Conservation (phyloP, 345 rosid species). For the Limnanthes douglasii region DNA sequence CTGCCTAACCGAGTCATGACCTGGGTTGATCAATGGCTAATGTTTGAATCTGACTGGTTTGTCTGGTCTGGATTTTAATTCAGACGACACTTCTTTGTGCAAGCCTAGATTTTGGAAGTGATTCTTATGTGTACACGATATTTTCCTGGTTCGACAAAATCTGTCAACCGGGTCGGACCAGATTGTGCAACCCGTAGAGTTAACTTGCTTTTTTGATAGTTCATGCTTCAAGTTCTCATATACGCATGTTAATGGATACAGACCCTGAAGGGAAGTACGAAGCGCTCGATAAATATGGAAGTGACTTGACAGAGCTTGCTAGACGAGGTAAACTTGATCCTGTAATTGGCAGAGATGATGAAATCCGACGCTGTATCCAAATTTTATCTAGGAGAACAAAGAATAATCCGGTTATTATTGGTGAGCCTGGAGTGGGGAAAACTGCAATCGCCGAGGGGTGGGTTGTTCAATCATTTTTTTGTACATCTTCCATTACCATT, state of each 20-base stretch:
- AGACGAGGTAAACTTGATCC: constrained; percentile 89
- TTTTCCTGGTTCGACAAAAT: no score
- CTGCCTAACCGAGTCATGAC: no score
- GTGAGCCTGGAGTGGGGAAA: constrained; percentile 96
- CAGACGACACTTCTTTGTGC: no score
- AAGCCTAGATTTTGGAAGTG: no score
- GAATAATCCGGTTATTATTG: constrained; percentile 89
- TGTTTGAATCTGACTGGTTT: no score
- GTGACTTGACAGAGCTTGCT: constrained; percentile 86
- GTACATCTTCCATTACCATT: neutral
- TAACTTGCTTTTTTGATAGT: neutral
- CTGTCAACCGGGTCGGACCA: no score
- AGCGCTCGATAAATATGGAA: constrained; percentile 78
- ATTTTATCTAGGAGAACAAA: constrained; percentile 88
- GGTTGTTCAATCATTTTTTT: constrained; percentile 5
- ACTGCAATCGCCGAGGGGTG: constrained; percentile 89
- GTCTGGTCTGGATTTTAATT: no score
- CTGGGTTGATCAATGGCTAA: no score
- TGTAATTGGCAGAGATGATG: constrained; percentile 84
- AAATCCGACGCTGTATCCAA: constrained; percentile 76
- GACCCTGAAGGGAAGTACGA: constrained; percentile 86
- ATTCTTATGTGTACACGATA: no score
- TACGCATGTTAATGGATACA: constrained; percentile 12
- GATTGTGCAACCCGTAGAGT: no score
- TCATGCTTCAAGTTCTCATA: neutral